Evolutionary conservation across 495 filamentous ascomycete genomes (phyloP), one percentile per base, ranked within the genome.

Genomic region (Corynascus novoguineensis): DNA sequence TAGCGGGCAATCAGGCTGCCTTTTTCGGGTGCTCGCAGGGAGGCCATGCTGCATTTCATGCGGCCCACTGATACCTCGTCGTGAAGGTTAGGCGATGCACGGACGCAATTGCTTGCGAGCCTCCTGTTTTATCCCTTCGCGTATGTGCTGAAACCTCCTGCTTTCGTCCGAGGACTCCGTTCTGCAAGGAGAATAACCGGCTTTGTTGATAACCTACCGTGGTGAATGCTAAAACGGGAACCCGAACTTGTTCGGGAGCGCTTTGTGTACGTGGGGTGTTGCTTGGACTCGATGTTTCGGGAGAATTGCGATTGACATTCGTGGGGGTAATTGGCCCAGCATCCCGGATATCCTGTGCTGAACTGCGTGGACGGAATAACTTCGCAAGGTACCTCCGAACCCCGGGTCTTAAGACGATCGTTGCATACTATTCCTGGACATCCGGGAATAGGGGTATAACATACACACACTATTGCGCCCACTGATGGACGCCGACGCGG

Each of bases 341-440:
- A 15, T 5, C 28, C 27, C 14, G 17, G 49, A 27, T 40, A 22
- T 29, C 40, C 22, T 40, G 34, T 40, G 41, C 49, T 25, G 35
- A 7, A 19, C n/a, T n/a, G n/a, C n/a, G n/a, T n/a, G n/a, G n/a
- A 15, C 24, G 27, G 12, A 47, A 11, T 11, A 47, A 17, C 34
- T 29, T 34, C 28, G 50, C 37, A 17, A 29, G 50, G 35, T 31
- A 28, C 35, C 5, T 25, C 10, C 8, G 8, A 34, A 9, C 9
- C 29, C 14, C 7, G n/a, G 27, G 51, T 22, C 38, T 31, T 42
- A 45, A 22, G 25, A n/a, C 22, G 51, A 45, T 45, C 51, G 17
- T 17, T 25, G 38, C 50, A 53, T 45, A 17, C 28, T 54, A 42
- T 54, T 44, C 40, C 40, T 44, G 51, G 34, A 21, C 51, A 31